Conservation (phyloP, 1,284 basidiomycete species). For the Fistulina hepatica region DNA sequence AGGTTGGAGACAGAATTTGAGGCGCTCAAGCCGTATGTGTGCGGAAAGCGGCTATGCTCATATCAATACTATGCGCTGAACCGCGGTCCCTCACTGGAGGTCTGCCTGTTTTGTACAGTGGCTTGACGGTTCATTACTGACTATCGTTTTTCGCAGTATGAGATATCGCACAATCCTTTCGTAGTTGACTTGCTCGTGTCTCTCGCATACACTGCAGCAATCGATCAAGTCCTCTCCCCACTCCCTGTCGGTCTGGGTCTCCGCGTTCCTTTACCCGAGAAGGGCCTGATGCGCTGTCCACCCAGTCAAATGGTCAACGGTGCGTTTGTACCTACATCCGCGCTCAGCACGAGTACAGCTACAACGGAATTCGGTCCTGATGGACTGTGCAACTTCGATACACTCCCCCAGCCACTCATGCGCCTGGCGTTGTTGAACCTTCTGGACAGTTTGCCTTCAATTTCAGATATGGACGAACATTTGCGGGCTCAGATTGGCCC, state of each 20-base stretch:
- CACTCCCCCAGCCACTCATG: slow-evolving; percentile 33
- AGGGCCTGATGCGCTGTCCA: background rate
- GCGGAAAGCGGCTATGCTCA: slow-evolving; percentile 44
- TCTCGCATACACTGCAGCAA: slow-evolving; percentile 43
- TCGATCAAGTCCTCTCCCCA: slow-evolving; percentile 38
- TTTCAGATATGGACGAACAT: slow-evolving; percentile 45
- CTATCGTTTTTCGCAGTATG: slow-evolving; percentile 32
- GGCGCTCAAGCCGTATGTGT: slow-evolving; percentile 57
- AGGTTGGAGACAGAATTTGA: slow-evolving; percentile 39
- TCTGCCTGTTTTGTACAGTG: slow-evolving; percentile 17
- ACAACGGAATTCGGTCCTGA: slow-evolving; percentile 19
- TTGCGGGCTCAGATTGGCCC: slow-evolving; percentile 35
- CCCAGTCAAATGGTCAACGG: too few species aligned
- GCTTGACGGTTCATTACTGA: background rate
- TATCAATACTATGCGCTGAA: slow-evolving; percentile 56
- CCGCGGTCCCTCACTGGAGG: slow-evolving; percentile 52
- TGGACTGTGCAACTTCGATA: slow-evolving; percentile 41
- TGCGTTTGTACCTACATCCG: too few species aligned
- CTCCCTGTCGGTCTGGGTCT: slow-evolving; percentile 48
- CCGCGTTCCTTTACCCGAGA: slow-evolving; percentile 30
- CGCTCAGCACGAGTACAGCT: slow-evolving; percentile 26
- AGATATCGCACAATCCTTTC: slow-evolving; percentile 45
- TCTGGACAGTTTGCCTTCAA: slow-evolving; percentile 37
- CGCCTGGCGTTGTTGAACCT: slow-evolving; percentile 30
- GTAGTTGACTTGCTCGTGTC: slow-evolving; percentile 53